Evolutionary conservation across 2,329 filamentous ascomycete species (phyloP).

Genomic region (Chaetomium sp.): DNA sequence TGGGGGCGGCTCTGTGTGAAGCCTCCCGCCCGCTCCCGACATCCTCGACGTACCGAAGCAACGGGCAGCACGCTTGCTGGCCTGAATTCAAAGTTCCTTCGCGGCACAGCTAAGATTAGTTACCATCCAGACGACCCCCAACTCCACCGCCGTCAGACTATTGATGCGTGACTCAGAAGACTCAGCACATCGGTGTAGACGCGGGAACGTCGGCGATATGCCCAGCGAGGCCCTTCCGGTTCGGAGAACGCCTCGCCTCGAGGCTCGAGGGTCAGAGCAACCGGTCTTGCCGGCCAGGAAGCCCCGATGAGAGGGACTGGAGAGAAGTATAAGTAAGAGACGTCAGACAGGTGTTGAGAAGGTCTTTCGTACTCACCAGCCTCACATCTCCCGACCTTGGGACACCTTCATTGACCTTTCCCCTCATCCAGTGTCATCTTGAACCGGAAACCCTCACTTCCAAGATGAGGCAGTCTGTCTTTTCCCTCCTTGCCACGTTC

Average conservation of each 20-base stretch:
- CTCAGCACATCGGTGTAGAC: slow-evolving; percentile 1
- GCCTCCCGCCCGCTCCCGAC: not conserved
- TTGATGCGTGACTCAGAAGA: slow-evolving; percentile 17
- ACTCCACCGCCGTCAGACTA: slow-evolving; percentile 7
- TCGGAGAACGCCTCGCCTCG: not conserved
- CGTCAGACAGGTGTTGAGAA: not conserved
- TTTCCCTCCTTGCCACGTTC: slow-evolving; percentile 15
- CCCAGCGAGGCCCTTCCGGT: slow-evolving; percentile 4
- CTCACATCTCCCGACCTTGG: not conserved
- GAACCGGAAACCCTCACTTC: not conserved
- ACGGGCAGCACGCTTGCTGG: not conserved
- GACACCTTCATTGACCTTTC: not conserved
- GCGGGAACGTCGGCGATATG: not conserved
- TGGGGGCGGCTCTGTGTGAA: not conserved
- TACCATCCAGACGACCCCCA: slow-evolving; percentile 17
- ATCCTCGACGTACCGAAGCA: not conserved
- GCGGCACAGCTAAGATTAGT: slow-evolving; percentile 25
- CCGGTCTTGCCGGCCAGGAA: not conserved
- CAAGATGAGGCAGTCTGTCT: slow-evolving; percentile 24
- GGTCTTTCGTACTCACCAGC: not conserved
- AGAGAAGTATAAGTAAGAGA: slow-evolving; percentile 1
- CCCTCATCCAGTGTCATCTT: not conserved
- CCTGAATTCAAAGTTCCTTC: not conserved
- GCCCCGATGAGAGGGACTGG: not conserved
- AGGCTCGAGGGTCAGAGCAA: not conserved